A percentile compares a stretch with the other conserved stretches of the same genome.
These are phyloP conservation scores for Pythium phragmiticola DNA, from an alignment of 352 stramenopile species.

Conservation along the genomic window DNA sequence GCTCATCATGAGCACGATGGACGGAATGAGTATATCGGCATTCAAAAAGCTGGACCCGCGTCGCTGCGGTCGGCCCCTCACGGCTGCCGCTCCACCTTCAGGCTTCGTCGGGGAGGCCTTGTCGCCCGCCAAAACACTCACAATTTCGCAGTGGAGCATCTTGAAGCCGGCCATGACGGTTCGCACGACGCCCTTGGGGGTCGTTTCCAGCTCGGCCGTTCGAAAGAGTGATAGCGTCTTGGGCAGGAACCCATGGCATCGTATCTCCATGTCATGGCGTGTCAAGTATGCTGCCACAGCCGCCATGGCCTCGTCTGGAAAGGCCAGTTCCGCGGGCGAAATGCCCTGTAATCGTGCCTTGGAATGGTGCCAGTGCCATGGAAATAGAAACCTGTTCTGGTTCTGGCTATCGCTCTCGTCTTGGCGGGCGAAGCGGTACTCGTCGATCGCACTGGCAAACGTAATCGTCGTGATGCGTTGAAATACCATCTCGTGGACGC, in stretches of 20 bases:
- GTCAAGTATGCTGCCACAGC: constrained; percentile 8
- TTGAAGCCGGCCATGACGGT: constrained; percentile 30
- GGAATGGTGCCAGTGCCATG: constrained; percentile 32
- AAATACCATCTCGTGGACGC: constrained; percentile 29
- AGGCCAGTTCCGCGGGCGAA: constrained; percentile 20
- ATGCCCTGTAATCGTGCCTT: constrained; percentile 27
- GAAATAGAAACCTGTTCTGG: constrained; percentile 12
- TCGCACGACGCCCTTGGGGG: constrained; percentile 27
- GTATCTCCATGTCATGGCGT: constrained; percentile 3
- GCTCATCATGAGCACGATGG: constrained; percentile 35
- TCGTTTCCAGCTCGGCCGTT: constrained; percentile 25
- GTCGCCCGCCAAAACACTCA: constrained; percentile 12
- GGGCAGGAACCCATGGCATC: constrained; percentile 21
- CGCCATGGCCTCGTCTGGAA: constrained; percentile 21
- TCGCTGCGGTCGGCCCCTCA: not conserved
- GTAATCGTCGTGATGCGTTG: constrained; percentile 12
- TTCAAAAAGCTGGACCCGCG: constrained; percentile 27
- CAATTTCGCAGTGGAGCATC: constrained; percentile 28
- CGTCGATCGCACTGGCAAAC: constrained; percentile 18
- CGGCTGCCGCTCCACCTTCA: not conserved
- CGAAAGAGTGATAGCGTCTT: constrained; percentile 26
- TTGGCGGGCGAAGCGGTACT: constrained; percentile 10
- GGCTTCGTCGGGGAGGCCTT: not conserved
- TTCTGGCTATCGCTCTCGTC: constrained; percentile 1
- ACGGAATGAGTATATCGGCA: constrained; percentile 34